Evolutionary conservation across 2,329 filamentous ascomycete genomes (phyloP).

Genomic region (Onygenales sp.): DNA sequence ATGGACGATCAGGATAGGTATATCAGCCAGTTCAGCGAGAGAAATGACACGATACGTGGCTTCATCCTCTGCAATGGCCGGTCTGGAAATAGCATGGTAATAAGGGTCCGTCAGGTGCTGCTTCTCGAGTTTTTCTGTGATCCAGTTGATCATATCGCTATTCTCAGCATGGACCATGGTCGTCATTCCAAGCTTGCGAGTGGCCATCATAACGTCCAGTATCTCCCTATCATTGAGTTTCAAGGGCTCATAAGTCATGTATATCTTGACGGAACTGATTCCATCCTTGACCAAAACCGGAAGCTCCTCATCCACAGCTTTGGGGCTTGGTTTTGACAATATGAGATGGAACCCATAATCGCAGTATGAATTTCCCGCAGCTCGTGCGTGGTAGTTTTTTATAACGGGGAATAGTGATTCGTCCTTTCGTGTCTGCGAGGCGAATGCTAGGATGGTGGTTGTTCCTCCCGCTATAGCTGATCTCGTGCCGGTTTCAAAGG

Average conservation of each 20-base stretch:
- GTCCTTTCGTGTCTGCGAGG: constrained; percentile 41
- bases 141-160: constrained; percentile 33
- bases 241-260: constrained; percentile 38
- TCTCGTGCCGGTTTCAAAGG: constrained; percentile 41
- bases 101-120: constrained; percentile 27
- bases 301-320: constrained; percentile 30
- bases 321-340: constrained; percentile 21
- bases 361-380: constrained; percentile 40
- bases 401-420: constrained; percentile 38
- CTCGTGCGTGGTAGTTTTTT: constrained; percentile 38
- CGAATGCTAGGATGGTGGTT: constrained; percentile 51
- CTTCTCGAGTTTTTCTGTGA: constrained; percentile 27
- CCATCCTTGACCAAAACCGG: constrained; percentile 29
- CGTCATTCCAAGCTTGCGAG: constrained; percentile 33
- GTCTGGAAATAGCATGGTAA: constrained; percentile 34
- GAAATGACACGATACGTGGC: constrained; percentile 42
- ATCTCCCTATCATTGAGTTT: constrained; percentile 33
- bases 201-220: constrained; percentile 33
- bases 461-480: constrained; percentile 50
- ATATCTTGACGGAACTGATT: constrained; percentile 40
- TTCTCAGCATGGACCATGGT: constrained; percentile 42
- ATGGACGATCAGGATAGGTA: constrained; percentile 46
- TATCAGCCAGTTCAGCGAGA: constrained; percentile 40
- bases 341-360: constrained; percentile 47
- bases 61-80: constrained; percentile 34